These are phyloP conservation scores for Carex littledalei DNA, from an alignment of 176 grass and related monocot genomes.

Conservation along the genomic window DNA sequence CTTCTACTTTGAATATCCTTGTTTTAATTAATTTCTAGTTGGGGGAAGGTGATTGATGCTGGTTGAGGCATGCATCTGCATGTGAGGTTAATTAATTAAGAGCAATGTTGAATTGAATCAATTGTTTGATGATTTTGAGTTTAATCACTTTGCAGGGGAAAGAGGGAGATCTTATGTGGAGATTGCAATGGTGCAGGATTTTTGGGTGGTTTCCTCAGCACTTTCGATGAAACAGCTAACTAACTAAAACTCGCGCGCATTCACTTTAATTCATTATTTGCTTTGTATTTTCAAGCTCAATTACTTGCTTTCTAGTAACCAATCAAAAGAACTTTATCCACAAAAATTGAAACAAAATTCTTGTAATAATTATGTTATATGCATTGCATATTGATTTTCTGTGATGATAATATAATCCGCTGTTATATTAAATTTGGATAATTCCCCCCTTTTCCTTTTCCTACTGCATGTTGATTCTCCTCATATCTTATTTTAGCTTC, in stretches of 20 bases:
- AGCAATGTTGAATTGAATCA: neutral
- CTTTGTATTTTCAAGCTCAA: neutral
- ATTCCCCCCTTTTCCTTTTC: neutral
- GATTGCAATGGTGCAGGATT: slow-evolving; percentile 93
- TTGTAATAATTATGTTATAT: neutral
- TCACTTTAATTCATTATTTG: slow-evolving; percentile 1
- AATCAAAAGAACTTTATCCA: neutral
- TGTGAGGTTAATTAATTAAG: neutral
- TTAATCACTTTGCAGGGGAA: slow-evolving; percentile 48
- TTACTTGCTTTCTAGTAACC: neutral
- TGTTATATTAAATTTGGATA: neutral
- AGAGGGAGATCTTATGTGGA: slow-evolving; percentile 82
- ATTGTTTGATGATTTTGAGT: slow-evolving; percentile 5
- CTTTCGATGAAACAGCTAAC: slow-evolving; percentile 46
- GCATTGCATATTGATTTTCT: too few relatives aligned
- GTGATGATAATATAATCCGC: neutral
- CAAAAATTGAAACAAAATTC: neutral
- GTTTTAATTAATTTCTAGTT: neutral
- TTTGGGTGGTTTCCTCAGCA: slow-evolving; percentile 79
- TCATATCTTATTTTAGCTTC: neutral
- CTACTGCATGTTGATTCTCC: neutral
- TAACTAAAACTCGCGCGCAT: neutral
- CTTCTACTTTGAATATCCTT: neutral
- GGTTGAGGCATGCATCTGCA: neutral
- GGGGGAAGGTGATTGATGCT: neutral